Base-by-base conservation (phyloP, 768 basidiomycete genomes). In the Leccinum fibrillosum region DNA sequence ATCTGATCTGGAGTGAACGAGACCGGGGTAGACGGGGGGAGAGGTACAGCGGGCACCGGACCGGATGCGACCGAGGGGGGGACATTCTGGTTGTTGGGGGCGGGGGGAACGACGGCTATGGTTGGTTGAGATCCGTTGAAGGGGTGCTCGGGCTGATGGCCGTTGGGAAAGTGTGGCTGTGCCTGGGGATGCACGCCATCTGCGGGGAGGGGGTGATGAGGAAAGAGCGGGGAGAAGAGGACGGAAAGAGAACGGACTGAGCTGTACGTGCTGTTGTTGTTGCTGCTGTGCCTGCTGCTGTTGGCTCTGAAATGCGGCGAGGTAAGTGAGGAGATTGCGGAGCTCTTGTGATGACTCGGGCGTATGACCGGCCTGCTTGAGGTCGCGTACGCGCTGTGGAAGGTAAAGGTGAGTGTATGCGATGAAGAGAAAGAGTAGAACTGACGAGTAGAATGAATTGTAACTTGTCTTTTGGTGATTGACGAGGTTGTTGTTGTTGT, bases 1-100 rank as follows among this genome's bases (percentile, higher is more conserved):
- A 92, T 85, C 66, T 92, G 92, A 58, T 89, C 87, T 0, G 70
- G 75, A 4, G 89, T 87, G 68, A 95, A 93, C 5, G 89, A 88
- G 30, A 92, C 84, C 39, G 90, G 88, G 0, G 89, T 87, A 28
- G 83, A 79, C 3, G 88, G 82, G n/a, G 81, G 76, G 19, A 77
- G 71, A 12, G 83, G 83, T 39, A 78, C 75, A 12, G 80, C 60
- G 51, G 80, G 83, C 1, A 78, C 67, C 12, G 86, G 80, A 47
- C 83, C 85, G 5, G 80, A 76, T 12, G 78, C 72, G 55, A 83
- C 70, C 44, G 82, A 76, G 4, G 63, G 55, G 5, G 73, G 28
- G 71, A 66, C 49, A 59, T 78, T 67, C 30, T 75, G 69, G 0
- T 66, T 59, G 13, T 70, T 62, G n/a, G 66, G 57, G 47, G 64